Evolutionary conservation across 352 stramenopile genomes (phyloP).

Genomic region (Lagenidium giganteum): DNA sequence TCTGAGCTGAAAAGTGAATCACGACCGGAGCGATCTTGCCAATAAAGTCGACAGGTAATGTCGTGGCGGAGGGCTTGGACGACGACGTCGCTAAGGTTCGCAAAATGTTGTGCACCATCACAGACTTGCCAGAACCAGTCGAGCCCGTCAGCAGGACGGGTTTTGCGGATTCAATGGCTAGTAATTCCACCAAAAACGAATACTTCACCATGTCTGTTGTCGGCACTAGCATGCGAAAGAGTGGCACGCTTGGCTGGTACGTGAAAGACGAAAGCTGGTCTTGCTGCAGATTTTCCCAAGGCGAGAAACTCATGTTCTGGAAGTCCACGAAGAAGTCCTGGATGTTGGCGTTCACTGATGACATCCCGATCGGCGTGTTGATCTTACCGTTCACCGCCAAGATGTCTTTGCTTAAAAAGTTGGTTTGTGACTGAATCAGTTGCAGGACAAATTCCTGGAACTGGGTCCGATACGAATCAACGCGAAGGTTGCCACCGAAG

Average conservation of each 20-base stretch:
- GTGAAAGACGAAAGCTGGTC: conserved; percentile 4
- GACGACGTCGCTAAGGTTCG: conserved; percentile 15
- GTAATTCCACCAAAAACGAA: conserved; percentile 34
- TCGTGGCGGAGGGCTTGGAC: not conserved
- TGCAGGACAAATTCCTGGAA: conserved; percentile 39
- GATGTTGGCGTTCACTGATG: conserved; percentile 33
- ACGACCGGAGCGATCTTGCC: conserved; percentile 29
- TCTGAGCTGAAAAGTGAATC: conserved; percentile 85
- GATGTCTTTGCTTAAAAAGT: conserved; percentile 37
- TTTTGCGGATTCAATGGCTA: conserved; percentile 40
- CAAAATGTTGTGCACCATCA: conserved; percentile 65
- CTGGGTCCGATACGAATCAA: conserved; percentile 21
- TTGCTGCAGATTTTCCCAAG: conserved; percentile 24
- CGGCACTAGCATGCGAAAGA: conserved; percentile 42
- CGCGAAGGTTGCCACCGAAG: conserved; percentile 57
- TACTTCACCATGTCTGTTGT: conserved; percentile 48
- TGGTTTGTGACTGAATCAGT: conserved; percentile 25
- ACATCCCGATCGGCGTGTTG: conserved; percentile 23
- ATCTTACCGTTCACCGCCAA: conserved; percentile 43
- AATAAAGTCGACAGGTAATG: conserved; percentile 10
- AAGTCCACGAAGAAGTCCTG: conserved; percentile 60
- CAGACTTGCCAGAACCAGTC: conserved; percentile 83
- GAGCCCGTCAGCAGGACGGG: conserved; percentile 81
- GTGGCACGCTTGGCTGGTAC: conserved; percentile 5
- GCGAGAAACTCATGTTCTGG: conserved; percentile 43